Evolutionary conservation across 2,329 filamentous ascomycete species (phyloP), one percentile per base, ranked within the genome.

Genomic region (Coniochaeta prunicola): DNA sequence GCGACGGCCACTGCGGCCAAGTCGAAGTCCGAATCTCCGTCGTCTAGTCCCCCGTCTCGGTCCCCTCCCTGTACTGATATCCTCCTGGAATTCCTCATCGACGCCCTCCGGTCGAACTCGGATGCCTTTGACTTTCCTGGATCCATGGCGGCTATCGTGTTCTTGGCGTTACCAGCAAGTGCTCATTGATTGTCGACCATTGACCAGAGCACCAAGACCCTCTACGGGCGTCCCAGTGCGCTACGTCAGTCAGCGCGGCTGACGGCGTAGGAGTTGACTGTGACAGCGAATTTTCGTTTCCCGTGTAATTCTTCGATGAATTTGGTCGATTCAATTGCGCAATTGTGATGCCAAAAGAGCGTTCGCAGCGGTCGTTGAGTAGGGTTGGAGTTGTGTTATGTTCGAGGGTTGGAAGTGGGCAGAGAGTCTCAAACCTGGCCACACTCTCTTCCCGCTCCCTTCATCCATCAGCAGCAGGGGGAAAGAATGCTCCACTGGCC

Each of bases 1-100:
- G 81, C 77, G 59, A 85, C 76, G 56, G 76, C 75, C 70, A 80
- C 74, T 30, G 77, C 45, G 55, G 72, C 72, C 66, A 82, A 65
- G 63, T 78, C 78, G 60, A 80, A 82, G 48, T 76, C 72, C 31
- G 80, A 76, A 34, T 81, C 78, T 61, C 77, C 53, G 7, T 55
- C 53, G 30, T 55, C 53, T 31, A 34, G n/a, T n/a, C 21, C 31
- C 17, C n/a, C 30, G 3, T 55, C 53, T 24, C 53, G 2, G 6
- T 33, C 74, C 56, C 69, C 71, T 50, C 59, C 59, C 31, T 65
- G 63, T 58, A 69, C 63, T 17, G 75, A 76, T 56, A 72, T 61
- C 63, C 74, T 73, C 57, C 71, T 69, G 33, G 80, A 78, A 26
- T 68, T 68, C 64, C 76, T 73, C 42, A 69, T 69, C 42, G 80